Base-by-base conservation (phyloP, 2,329 filamentous ascomycete species). In the Stemphylium vesicarium region DNA sequence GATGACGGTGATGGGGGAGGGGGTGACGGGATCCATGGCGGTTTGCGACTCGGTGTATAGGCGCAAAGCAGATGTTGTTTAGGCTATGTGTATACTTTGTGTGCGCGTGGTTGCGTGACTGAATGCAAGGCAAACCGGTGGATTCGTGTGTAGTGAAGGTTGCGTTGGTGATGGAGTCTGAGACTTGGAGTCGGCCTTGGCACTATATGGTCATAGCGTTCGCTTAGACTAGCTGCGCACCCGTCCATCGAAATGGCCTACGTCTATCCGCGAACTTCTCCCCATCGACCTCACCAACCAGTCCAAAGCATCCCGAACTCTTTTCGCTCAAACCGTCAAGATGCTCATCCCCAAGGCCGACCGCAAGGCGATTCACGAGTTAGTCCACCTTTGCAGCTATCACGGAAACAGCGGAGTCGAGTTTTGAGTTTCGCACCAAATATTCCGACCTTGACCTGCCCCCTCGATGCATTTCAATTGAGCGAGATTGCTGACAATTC, bases 281-380 rank as follows among this genome's bases (percentile, higher is more conserved):
- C 48, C 40, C 53, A 64, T 64, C 62, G 60, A 54, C 62, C 57
- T 52, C 53, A 56, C 54, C 46, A 55, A 43, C 56, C 46, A 49
- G 41, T 50, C 41, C 41, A 59, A 66, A 66, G 57, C 69, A 70
- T 64, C 64, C 57, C 63, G 57, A 64, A 53, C 26, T 57, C 58
- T 60, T 55, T 48, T 63, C 63, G 49, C 20, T 22, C 62, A 66
- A 66, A 65, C 76, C 74, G 77, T 74, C 76, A 80, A 79, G 71
- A 81, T 81, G 95, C 90, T 99, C 86, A 99, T 99, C 82, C 95
- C 95, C 81, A 98, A 98, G 90, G 90, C 92, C 82, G 95, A 99
- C 86, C 93, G 96, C 86, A 99, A 99, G 91, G 92, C 92, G 90
- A 98, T 99, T 85, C 95, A 99, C 88, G 94, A 94, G 90, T 96